Conservation (phyloP, 441 rosid species). For the Erysimum cheiri region DNA sequence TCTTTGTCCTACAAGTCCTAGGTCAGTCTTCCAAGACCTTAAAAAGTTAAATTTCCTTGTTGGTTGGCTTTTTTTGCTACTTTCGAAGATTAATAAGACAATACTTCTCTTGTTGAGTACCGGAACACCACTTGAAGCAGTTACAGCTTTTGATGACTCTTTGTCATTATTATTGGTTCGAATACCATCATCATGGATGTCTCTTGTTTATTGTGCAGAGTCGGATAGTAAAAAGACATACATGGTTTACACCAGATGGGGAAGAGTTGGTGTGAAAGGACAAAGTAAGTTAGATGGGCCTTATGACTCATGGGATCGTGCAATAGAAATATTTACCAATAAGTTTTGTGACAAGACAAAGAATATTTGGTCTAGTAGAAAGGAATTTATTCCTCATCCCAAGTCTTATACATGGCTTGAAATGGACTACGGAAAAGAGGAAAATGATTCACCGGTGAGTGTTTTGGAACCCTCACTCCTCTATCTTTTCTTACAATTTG, state of each 20-base stretch:
- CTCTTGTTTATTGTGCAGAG: constrained; percentile 49
- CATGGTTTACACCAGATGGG: constrained; percentile 76
- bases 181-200: neutral
- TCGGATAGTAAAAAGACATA: constrained; percentile 63
- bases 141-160: constrained; percentile 7
- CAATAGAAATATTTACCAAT: constrained; percentile 58
- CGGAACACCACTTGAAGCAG: neutral
- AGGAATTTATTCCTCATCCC: constrained; percentile 61
- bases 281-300: constrained; percentile 84
- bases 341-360: constrained; percentile 77
- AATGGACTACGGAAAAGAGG: constrained; percentile 75
- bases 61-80: neutral
- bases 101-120: constrained; percentile 10
- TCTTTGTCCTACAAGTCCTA: constrained; percentile 72
- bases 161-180: constrained; percentile 20
- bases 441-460: constrained; percentile 53
- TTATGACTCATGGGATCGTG: constrained; percentile 55
- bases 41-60: neutral
- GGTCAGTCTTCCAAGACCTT: constrained; percentile 48
- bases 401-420: constrained; percentile 78
- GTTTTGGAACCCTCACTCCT: constrained; percentile 22
- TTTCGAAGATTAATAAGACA: neutral
- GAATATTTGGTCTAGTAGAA: constrained; percentile 66
- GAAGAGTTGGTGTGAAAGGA: constrained; percentile 86
- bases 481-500: constrained; percentile 7